Conservation (phyloP, 2,329 filamentous ascomycete genomes). For the Dothistroma septosporum region DNA sequence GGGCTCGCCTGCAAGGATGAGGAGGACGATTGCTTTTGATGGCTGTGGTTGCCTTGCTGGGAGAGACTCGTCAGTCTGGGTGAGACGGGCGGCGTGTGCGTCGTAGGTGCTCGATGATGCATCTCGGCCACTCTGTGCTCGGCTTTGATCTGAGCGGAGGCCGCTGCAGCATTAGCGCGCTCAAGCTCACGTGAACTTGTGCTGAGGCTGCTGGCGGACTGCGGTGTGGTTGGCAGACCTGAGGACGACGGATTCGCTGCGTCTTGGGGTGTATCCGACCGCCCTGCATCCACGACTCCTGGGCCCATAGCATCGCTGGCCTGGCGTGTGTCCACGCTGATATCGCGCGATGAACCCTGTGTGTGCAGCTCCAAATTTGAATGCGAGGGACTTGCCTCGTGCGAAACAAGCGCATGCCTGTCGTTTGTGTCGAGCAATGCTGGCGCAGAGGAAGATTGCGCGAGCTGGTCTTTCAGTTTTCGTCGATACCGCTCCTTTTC, state of each 20-base stretch:
- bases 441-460: constrained; percentile 38
- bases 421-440: constrained; percentile 21
- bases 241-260: constrained; percentile 15
- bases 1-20: constrained; percentile 18
- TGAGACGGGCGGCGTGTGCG: constrained; percentile 24
- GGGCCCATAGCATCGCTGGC: constrained; percentile 28
- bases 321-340: constrained; percentile 29
- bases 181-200: constrained; percentile 17
- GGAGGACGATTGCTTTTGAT: constrained; percentile 12
- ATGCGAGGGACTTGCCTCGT: constrained; percentile 30
- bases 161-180: constrained; percentile 9
- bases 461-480: constrained; percentile 74
- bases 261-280: constrained; percentile 33
- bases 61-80: constrained; percentile 19
- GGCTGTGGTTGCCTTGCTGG: constrained; percentile 8
- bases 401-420: constrained; percentile 16
- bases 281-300: constrained; percentile 17
- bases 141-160: not conserved
- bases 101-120: constrained; percentile 16
- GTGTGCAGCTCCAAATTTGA: constrained; percentile 12
- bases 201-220: constrained; percentile 21
- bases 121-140: constrained; percentile 1
- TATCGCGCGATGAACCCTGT: constrained; percentile 20
- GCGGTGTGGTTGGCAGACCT: constrained; percentile 23
- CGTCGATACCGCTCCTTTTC: constrained; percentile 93